These are phyloP conservation scores for Sapria himalayana DNA, from an alignment of 345 rosid genomes.

Conservation along the genomic window DNA sequence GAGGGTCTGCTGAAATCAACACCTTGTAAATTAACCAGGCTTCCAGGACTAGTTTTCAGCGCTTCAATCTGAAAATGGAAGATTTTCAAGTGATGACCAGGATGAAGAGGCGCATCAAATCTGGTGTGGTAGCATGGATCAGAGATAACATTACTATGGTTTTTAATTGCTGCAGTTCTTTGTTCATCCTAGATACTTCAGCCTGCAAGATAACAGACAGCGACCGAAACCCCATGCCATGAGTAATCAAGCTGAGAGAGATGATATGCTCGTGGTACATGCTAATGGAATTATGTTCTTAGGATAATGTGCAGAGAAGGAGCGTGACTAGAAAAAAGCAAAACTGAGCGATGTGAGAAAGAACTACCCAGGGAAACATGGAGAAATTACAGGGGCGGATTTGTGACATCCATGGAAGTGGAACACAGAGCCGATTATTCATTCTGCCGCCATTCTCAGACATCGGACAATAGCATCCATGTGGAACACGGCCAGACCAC, in stretches of 20 bases:
- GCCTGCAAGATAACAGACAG: slow-evolving; percentile 15
- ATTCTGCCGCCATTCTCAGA: no score
- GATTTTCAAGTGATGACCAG: background rate
- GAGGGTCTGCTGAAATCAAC: slow-evolving; percentile 7
- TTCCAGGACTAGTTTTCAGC: slow-evolving; percentile 13
- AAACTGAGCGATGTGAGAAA: no score
- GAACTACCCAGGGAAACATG: no score
- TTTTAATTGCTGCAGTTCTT: slow-evolving; percentile 17
- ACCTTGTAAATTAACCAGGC: slow-evolving; percentile 8
- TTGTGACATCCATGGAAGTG: no score
- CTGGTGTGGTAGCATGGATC: background rate
- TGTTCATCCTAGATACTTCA: slow-evolving; percentile 20
- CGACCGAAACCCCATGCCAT: background rate
- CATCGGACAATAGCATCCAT: no score
- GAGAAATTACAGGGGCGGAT: no score
- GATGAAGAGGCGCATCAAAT: background rate
- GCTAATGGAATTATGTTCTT: background rate
- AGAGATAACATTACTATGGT: slow-evolving; percentile 12
- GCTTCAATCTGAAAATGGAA: slow-evolving; percentile 28
- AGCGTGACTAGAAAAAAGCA: no score
- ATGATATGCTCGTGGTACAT: background rate
- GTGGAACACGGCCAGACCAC: no score
- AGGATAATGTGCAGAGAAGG: no score
- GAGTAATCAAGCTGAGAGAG: background rate
- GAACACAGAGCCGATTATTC: no score